A percentile compares a stretch with the other conserved stretches of the same genome.
Evolutionary conservation across 1,139 yeast species (phyloP).

Genomic region (Hyphopichia fennica): DNA sequence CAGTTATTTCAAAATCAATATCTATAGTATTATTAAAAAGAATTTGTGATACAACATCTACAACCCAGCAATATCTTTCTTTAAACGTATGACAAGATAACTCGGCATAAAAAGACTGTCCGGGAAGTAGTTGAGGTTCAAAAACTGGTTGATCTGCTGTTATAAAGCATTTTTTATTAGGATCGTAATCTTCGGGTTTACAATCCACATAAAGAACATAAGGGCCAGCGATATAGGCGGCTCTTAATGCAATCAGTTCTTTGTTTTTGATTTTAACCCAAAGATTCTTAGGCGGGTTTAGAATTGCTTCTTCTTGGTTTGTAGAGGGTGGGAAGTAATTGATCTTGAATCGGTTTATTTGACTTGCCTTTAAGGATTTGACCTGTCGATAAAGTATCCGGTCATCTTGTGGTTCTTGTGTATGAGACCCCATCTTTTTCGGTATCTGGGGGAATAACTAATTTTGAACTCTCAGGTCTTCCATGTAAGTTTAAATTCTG

Average conservation of each 20-base stretch:
- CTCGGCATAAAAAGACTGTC: slow-evolving; percentile 54
- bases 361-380: slow-evolving; percentile 38
- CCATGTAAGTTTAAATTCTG: too few relatives aligned
- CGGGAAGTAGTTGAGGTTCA: slow-evolving; percentile 69
- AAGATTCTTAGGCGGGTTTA: slow-evolving; percentile 25
- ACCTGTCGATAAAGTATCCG: slow-evolving; percentile 33
- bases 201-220: slow-evolving; percentile 86
- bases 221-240: slow-evolving; percentile 91
- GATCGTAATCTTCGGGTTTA: slow-evolving; percentile 61
- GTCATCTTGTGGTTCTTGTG: slow-evolving; percentile 11
- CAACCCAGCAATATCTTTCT: slow-evolving; percentile 64
- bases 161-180: slow-evolving; percentile 51
- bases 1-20: slow-evolving; percentile 65
- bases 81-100: slow-evolving; percentile 39
- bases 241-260: slow-evolving; percentile 75
- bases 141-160: slow-evolving; percentile 68
- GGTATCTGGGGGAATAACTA: too few relatives aligned
- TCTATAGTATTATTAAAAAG: slow-evolving; percentile 71
- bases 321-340: slow-evolving; percentile 28
- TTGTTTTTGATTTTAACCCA: slow-evolving; percentile 73
- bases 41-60: slow-evolving; percentile 85
- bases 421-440: background rate
- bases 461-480: too few relatives aligned
- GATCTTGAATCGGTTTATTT: slow-evolving; percentile 35
- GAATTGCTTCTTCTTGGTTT: slow-evolving; percentile 13